Base-by-base conservation (phyloP, 2,329 filamentous ascomycete species). In the Ascochyta viciae-villosae region DNA sequence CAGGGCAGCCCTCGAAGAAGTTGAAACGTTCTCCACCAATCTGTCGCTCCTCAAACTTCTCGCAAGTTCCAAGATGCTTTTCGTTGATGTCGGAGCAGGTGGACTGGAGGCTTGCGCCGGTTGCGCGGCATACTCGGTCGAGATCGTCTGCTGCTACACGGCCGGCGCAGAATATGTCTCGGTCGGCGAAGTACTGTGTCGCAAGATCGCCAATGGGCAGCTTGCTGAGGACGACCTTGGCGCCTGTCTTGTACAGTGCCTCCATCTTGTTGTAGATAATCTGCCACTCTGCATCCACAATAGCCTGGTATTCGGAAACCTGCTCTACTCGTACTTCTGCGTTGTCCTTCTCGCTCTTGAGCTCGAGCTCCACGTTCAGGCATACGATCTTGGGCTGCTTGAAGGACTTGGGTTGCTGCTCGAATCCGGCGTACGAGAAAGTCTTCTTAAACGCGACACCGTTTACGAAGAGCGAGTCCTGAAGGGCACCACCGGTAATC, bases 191-290 rank as follows among this genome's bases (percentile, higher is more conserved):
- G 82, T 89, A 96, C 69, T 99, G 95, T 52, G 95, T 99, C 57
- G 95, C 95, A 73, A 99, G 81, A 82, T 99, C 95, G 73, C 95
- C 95, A 72, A 99, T 98, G 37, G 95, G 95, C 60, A 98, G 84
- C 81, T 97, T 98, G 80, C 92, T 96, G 54, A 99, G 87, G 38
- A 99, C 92, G 47, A 99, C 92, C 85, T 97, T 96, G 63, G 95
- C 95, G 50, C 95, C 95, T 6, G 94, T 97, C 79, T 94, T 88
- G 84, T 94, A 86, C 50, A 96, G 81, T 44, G 94, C 91, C 81
- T 99, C 95, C 76, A 99, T 90, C 85, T 99, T 99, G 83, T 97
- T 94, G 87, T 89, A 98, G 78, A 99, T 99, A 75, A 99, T 99
- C 79, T 97, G 92, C 95, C 95, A 99, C 80, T 99, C 95, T 27